Evolutionary conservation across 148 eudicot species (phyloP).

Genomic region (Pharnaceum exiguum): DNA sequence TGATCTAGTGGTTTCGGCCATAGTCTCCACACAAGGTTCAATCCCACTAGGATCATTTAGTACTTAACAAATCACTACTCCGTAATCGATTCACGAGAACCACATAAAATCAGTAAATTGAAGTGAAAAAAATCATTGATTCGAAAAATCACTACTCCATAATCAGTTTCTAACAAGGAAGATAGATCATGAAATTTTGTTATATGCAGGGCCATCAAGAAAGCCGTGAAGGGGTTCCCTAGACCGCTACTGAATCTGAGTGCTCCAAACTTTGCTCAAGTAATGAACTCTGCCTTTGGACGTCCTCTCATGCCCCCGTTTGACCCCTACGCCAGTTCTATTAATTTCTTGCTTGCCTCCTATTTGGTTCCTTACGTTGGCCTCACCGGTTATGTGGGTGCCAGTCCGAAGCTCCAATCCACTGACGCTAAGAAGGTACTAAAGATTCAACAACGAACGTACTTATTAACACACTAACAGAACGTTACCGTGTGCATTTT

Average conservation of each 20-base stretch:
- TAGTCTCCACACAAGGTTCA: no score
- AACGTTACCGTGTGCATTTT: no score
- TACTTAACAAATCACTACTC: no score
- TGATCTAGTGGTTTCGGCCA: no score
- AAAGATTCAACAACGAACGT: not conserved
- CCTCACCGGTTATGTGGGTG: constrained; percentile 85
- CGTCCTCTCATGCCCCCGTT: constrained; percentile 53
- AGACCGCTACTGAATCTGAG: constrained; percentile 68
- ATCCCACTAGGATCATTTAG: no score
- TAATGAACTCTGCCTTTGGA: constrained; percentile 65
- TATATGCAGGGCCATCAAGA: constrained; percentile 61
- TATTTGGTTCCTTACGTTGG: constrained; percentile 84
- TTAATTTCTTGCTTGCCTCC: constrained; percentile 73
- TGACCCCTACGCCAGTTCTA: constrained; percentile 59
- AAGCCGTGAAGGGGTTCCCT: constrained; percentile 52
- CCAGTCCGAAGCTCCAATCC: constrained; percentile 48
- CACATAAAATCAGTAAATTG: no score
- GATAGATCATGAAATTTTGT: not conserved
- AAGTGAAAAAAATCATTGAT: no score
- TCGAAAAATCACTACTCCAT: no score
- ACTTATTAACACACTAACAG: no score
- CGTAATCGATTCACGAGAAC: no score
- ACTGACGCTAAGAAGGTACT: constrained; percentile 44
- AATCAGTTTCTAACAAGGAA: not conserved
- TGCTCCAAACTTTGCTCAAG: constrained; percentile 40